A percentile compares a stretch with the other conserved stretches of the same genome.
These are phyloP conservation scores for Aspergillus panamensis DNA, from an alignment of 495 filamentous ascomycete species.

Conservation along the genomic window DNA sequence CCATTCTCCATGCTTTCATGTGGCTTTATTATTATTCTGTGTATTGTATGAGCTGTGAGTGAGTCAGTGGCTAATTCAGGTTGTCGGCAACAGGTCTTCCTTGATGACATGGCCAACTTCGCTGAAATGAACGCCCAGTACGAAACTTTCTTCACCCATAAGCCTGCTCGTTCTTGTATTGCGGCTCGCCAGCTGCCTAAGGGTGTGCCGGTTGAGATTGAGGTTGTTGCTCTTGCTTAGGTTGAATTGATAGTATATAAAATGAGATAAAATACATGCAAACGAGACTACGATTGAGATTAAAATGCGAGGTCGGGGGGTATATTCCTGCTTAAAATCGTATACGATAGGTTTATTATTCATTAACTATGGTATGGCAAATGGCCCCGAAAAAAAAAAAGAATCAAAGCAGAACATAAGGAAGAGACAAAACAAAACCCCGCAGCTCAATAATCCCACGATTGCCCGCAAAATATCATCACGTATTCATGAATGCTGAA, in stretches of 20 bases:
- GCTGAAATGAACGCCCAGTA: constrained; percentile 85
- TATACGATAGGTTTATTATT: constrained; percentile 4
- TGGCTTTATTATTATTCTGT: constrained; percentile 3
- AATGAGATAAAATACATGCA: constrained; percentile 4
- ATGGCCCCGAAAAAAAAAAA: background rate
- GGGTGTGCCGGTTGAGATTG: constrained; percentile 88
- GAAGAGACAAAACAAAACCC: constrained; percentile 7
- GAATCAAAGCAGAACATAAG: background rate
- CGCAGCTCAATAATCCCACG: background rate
- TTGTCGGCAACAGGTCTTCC: constrained; percentile 71
- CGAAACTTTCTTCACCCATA: constrained; percentile 80
- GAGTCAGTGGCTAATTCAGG: background rate
- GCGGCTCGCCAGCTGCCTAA: constrained; percentile 88
- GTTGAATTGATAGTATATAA: background rate
- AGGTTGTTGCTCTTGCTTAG: constrained; percentile 67
- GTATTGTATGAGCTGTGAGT: background rate
- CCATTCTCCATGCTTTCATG: background rate
- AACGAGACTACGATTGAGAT: background rate
- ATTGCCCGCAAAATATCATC: constrained; percentile 12
- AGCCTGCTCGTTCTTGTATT: constrained; percentile 90
- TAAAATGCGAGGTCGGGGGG: too few relatives aligned
- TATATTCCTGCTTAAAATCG: too few relatives aligned
- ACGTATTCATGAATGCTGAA: constrained; percentile 14
- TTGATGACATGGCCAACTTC: constrained; percentile 83
- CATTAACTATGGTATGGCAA: background rate